Percentiles rank a stretch among this genome's conserved stretches.
These are phyloP conservation scores for Inonotus obliquus DNA, from an alignment of 1,284 basidiomycete species.

Conservation along the genomic window DNA sequence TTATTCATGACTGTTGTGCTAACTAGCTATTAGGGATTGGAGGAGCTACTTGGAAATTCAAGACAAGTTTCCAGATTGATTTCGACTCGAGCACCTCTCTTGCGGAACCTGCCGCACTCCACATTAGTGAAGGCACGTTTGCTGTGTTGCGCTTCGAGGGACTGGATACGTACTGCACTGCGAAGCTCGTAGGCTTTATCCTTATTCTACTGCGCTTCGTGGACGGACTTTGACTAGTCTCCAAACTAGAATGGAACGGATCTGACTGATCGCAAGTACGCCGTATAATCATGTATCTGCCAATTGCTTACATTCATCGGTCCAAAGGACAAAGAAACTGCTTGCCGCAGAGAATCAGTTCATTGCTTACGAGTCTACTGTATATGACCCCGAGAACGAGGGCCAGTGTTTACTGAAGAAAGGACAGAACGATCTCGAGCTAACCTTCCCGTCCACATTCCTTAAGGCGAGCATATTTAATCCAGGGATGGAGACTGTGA, in stretches of 20 bases:
- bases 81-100: slow-evolving; percentile 43
- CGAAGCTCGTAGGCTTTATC: slow-evolving; percentile 52
- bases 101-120: not conserved
- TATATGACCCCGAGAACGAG: slow-evolving; percentile 43
- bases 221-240: not conserved
- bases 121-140: not conserved
- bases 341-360: slow-evolving; percentile 69
- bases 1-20: slow-evolving; percentile 9
- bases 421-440: slow-evolving; percentile 62
- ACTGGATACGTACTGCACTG: slow-evolving; percentile 77
- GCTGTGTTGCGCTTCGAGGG: slow-evolving; percentile 83
- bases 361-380: slow-evolving; percentile 44
- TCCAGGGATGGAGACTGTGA: not conserved
- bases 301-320: not conserved
- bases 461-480: slow-evolving; percentile 45
- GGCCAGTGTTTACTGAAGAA: slow-evolving; percentile 36
- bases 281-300: not conserved
- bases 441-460: slow-evolving; percentile 76
- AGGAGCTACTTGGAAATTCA: slow-evolving; percentile 84
- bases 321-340: slow-evolving; percentile 28
- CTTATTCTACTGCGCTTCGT: not conserved
- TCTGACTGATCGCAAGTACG: slow-evolving; percentile 50
- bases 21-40: slow-evolving; percentile 65
- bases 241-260: slow-evolving; percentile 57
- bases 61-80: slow-evolving; percentile 54